Evolutionary conservation across 495 filamentous ascomycete genomes (phyloP), one percentile per base, ranked within the genome.

Genomic region (Chaetomium fimeti): DNA sequence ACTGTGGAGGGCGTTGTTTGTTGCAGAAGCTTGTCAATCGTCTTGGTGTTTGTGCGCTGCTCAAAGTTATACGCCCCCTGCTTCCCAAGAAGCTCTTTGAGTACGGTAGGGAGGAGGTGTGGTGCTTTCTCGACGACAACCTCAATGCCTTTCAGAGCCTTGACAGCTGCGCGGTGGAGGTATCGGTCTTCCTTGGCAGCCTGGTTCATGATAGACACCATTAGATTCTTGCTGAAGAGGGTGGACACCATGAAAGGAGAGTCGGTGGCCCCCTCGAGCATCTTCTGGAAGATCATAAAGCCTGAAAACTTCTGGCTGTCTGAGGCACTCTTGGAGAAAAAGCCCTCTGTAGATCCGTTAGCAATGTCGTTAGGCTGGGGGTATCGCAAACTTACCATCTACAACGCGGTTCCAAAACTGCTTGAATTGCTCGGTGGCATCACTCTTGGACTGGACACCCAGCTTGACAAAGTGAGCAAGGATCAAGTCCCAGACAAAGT

Each of bases 341-440:
- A 78, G 32, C 88, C 86, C 70, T 92, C 91, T 92, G 71, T 15
- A 4, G 53, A 52, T 18, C 18, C 56, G 70, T 76, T 70, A 75
- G 75, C 65, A 24, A 66, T 53, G 22, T 1, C 47, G 5, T 55
- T 18, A 12, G 65, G 12, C 36, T 55, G n/a, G 24, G 25, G 20
- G 49, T 5, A 22, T 3, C 40, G 40, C 20, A 40, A 16, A 83
- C 89, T 83, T 73, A 91, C 88, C 85, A 75, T 97, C 94, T 62
- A 98, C 89, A 65, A 89, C 86, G 24, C 90, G 86, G n/a, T 85
- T 85, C 94, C 94, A 98, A 69, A 97, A 93, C 42, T 89, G 84
- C 55, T 78, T 77, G 71, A 97, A 92, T 48, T 85, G 70, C 68
- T 83, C 71, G 40, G 71, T 67, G 25, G 63, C 69, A 47, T 69